Percentiles rank a stretch among this genome's conserved stretches.
Evolutionary conservation across 768 basidiomycete species (phyloP).

Genomic region (Clathrus columnatus): DNA sequence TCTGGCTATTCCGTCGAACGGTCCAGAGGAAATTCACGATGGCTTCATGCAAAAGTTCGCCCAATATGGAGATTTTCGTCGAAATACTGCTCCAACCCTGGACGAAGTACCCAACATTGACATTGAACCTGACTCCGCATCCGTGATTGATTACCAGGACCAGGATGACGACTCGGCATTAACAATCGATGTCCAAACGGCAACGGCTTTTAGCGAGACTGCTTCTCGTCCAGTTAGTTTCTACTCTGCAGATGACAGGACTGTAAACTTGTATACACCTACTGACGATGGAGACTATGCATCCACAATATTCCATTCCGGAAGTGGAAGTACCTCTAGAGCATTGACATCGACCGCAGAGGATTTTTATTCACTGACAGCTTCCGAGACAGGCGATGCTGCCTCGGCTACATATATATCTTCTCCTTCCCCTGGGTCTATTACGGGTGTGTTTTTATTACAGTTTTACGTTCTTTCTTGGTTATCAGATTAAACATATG

Average conservation of each 20-base stretch:
- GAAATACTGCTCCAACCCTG: not conserved
- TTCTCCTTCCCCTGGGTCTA: not conserved
- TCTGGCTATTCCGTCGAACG: not conserved
- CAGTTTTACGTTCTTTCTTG: not conserved
- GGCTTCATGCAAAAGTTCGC: not conserved
- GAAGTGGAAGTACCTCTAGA: not conserved
- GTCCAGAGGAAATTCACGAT: not conserved
- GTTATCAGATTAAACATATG: not conserved
- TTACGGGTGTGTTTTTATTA: not conserved
- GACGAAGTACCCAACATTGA: not conserved
- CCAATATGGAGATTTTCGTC: not conserved
- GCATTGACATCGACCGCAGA: not conserved
- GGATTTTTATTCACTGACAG: not conserved
- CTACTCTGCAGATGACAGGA: not conserved
- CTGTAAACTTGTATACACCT: not conserved
- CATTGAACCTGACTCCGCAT: not conserved
- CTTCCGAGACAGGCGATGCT: not conserved
- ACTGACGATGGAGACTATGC: not conserved
- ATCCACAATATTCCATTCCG: not conserved
- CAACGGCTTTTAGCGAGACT: not conserved
- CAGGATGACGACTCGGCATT: not conserved
- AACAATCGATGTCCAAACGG: not conserved
- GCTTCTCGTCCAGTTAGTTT: not conserved
- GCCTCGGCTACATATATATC: not conserved
- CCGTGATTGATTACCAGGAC: too few relatives aligned